Evolutionary conservation across 768 basidiomycete genomes (phyloP), one percentile per base, ranked within the genome.

Genomic region (Auriscalpium orientale): DNA sequence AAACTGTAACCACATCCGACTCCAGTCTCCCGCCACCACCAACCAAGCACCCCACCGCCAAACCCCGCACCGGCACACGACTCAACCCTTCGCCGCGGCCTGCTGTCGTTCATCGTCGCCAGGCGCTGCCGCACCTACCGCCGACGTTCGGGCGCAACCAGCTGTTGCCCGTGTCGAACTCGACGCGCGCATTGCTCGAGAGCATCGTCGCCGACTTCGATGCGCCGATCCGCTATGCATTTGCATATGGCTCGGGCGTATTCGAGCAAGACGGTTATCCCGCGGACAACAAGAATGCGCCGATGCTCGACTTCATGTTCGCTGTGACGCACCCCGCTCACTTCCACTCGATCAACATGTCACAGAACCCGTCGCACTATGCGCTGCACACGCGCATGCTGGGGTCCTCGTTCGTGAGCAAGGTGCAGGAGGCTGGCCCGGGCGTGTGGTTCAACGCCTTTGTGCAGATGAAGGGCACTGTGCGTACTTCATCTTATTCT

Each of bases 401-500:
- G 9, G 97, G 97, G 2, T 86, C 85, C 9, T 79, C 79, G 34
- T 91, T 91, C 67, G 85, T 98, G n/a, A 79, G 87, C 16, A 79
- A 75, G 53, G 71, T 95, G 50, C 85, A 97, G 72, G 84, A 80
- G 20, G 54, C 89, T 3, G 77, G 76, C 4, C 95, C 97, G 0
- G 92, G 93, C 6, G 81, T 98, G 20, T 99, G 97, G 97, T 99
- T 95, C 70, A 97, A 97, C 63, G 83, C 95, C 0, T 90, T 85
- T 70, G 85, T 95, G 34, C 82, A 85, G 7, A 83, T 95, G 71
- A 79, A 83, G 52, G 92, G 87, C 51, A 85, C 88, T 64, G 92
- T 97, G 70, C 70, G 91, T 80, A 28, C 54, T 37, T 56, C 56
- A 52, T 60, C 56, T n/a, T 33, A 20, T 47, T 15, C 33, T 33